Percentiles rank a stretch among this genome's conserved stretches.
phyloP scores from a whole-genome alignment of 106 monocot genomes.

The Phalaenopsis equestris region DNA sequence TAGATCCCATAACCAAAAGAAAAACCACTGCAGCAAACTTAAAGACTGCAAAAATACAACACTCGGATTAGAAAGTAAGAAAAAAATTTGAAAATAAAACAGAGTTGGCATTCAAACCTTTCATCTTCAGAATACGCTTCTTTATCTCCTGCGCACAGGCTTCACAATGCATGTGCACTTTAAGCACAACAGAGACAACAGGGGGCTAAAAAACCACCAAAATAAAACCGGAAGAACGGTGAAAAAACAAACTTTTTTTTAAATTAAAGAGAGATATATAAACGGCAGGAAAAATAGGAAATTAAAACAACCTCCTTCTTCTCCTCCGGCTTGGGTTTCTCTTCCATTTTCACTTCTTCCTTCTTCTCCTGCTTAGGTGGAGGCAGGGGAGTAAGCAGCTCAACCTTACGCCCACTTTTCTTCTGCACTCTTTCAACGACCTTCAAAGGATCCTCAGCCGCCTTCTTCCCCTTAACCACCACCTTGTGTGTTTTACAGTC shows the following conservation, averaged over 20 bases:
- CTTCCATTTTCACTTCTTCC: constrained; percentile 43
- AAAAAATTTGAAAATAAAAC: neutral
- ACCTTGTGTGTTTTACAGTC: constrained; percentile 67
- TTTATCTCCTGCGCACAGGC: constrained; percentile 88
- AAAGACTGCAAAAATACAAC: neutral
- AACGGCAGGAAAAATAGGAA: neutral
- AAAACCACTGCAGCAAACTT: neutral
- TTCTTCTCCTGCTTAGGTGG: constrained; percentile 28
- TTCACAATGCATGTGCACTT: constrained; percentile 95
- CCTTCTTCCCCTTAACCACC: constrained; percentile 75
- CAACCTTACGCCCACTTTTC: constrained; percentile 79
- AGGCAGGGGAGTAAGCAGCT: constrained; percentile 53
- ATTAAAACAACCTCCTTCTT: constrained; percentile 46
- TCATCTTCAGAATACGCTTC: constrained; percentile 82
- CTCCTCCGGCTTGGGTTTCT: constrained; percentile 51
- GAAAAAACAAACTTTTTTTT: neutral
- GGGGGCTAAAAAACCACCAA: constrained; percentile 31
- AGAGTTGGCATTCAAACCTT: constrained; percentile 36
- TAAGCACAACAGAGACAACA: constrained; percentile 58
- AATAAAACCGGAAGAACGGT: neutral
- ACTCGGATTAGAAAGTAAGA: neutral
- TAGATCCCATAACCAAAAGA: constrained; percentile 1
- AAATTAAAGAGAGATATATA: neutral
- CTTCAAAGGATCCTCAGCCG: constrained; percentile 68
- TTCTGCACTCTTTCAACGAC: constrained; percentile 71